phyloP scores from a whole-genome alignment of 148 eudicot genomes.

The Amaranthus palmeri region DNA sequence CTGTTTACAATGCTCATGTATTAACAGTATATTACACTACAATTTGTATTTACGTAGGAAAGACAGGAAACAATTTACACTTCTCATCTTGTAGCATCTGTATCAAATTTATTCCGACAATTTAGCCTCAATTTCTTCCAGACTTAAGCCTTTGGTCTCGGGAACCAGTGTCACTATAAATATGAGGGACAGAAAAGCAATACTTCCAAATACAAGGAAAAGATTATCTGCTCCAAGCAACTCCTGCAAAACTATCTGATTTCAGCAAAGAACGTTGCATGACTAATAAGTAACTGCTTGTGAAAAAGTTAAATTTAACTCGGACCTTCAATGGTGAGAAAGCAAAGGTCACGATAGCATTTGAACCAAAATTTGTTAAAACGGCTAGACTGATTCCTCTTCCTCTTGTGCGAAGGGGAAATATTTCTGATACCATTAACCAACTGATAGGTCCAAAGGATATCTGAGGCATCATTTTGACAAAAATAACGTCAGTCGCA shows the following conservation, averaged over 20 bases:
- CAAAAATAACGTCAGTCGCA: not conserved
- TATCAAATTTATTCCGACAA: constrained; percentile 50
- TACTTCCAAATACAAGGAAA: constrained; percentile 73
- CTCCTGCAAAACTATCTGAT: constrained; percentile 53
- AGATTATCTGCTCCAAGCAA: constrained; percentile 87
- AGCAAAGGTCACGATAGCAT: constrained; percentile 91
- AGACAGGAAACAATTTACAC: not conserved
- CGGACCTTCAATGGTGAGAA: constrained; percentile 87
- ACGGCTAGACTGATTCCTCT: constrained; percentile 96
- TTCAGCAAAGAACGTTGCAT: constrained; percentile 3
- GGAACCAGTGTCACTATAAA: constrained; percentile 68
- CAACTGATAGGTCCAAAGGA: constrained; percentile 99
- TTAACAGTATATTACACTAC: not conserved
- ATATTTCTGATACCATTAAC: constrained; percentile 99
- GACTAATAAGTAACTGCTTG: not conserved
- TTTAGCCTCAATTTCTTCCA: constrained; percentile 93
- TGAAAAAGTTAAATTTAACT: not conserved
- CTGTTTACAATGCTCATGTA: not conserved
- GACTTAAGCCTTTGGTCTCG: constrained; percentile 92
- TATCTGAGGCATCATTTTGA: constrained; percentile 40
- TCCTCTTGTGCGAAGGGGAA: constrained; percentile 95
- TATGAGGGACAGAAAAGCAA: constrained; percentile 67
- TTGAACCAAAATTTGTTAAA: constrained; percentile 86
- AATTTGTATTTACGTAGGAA: constrained; percentile 1
- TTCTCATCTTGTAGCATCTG: not conserved